Conservation (phyloP, 106 monocot species). For the Iris macrosiphon region DNA sequence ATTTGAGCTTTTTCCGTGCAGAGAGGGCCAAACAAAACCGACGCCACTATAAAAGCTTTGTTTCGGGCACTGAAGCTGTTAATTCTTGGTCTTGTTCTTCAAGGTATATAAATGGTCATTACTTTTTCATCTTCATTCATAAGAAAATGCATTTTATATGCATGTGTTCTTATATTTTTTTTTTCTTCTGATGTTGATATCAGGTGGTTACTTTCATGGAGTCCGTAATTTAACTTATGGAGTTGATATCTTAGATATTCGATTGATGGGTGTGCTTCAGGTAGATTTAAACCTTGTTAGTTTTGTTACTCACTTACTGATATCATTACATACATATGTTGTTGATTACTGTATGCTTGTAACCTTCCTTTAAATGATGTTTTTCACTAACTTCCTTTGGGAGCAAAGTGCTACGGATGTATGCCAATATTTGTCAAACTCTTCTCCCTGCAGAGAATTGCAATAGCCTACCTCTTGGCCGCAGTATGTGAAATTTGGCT, state of each 20-base stretch:
- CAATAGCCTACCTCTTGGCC: slow-evolving; percentile 30
- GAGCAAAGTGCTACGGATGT: too few species aligned
- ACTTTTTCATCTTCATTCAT: background rate
- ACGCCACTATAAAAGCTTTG: slow-evolving; percentile 42
- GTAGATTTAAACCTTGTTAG: too few species aligned
- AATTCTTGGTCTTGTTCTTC: slow-evolving; percentile 46
- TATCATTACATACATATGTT: too few species aligned
- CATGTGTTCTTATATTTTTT: too few species aligned
- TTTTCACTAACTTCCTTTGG: too few species aligned
- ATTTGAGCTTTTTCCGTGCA: slow-evolving; percentile 6
- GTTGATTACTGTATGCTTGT: too few species aligned
- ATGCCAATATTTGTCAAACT: too few species aligned
- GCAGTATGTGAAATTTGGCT: slow-evolving; percentile 46
- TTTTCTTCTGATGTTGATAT: background rate
- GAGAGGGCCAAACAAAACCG: slow-evolving; percentile 43
- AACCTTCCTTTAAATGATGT: too few species aligned
- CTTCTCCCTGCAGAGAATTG: slow-evolving; percentile 36
- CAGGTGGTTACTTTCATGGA: slow-evolving; percentile 72
- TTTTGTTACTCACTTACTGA: too few species aligned
- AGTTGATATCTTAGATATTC: slow-evolving; percentile 50
- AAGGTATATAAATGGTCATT: slow-evolving; percentile 33
- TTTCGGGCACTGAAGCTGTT: slow-evolving; percentile 50
- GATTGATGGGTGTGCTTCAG: too few species aligned
- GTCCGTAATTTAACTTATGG: slow-evolving; percentile 47
- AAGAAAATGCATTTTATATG: too few species aligned